These are phyloP conservation scores for Aquilaria agallochum DNA, from an alignment of 441 rosid species.

Conservation along the genomic window DNA sequence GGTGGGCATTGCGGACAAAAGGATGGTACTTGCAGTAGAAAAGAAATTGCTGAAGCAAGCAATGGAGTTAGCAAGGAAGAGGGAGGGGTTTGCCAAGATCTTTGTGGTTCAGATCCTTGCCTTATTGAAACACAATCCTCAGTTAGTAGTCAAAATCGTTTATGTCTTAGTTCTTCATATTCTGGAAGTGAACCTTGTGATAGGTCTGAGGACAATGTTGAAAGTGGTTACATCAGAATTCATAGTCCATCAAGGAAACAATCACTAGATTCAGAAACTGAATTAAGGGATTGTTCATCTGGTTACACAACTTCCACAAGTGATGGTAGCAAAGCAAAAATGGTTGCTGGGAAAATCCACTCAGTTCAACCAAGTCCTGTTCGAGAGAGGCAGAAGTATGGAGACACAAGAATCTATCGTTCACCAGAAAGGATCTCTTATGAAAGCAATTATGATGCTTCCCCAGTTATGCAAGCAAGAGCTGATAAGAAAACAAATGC, in stretches of 20 bases:
- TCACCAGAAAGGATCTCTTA: slow-evolving; percentile 13
- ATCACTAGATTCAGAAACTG: slow-evolving; percentile 18
- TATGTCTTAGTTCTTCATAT: slow-evolving; percentile 36
- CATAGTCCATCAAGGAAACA: slow-evolving; percentile 22
- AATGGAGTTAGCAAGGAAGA: slow-evolving; percentile 23
- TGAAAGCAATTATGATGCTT: slow-evolving; percentile 23
- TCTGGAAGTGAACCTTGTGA: slow-evolving; percentile 36
- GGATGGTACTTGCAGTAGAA: slow-evolving; percentile 20
- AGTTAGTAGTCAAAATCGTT: slow-evolving; percentile 28
- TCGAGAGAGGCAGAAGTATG: slow-evolving; percentile 18
- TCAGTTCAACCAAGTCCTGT: slow-evolving; percentile 20
- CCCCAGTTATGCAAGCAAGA: slow-evolving; percentile 19
- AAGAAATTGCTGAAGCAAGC: slow-evolving; percentile 27
- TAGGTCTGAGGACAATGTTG: slow-evolving; percentile 26
- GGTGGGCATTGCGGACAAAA: slow-evolving; percentile 16
- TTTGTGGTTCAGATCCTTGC: slow-evolving; percentile 25
- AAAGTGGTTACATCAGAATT: slow-evolving; percentile 22
- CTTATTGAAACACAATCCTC: slow-evolving; percentile 34
- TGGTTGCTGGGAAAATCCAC: slow-evolving; percentile 18
- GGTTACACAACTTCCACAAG: slow-evolving; percentile 24
- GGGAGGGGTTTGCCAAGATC: slow-evolving; percentile 24
- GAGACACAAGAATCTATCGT: slow-evolving; percentile 19
- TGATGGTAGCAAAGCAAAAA: slow-evolving; percentile 13
- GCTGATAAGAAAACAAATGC: slow-evolving; percentile 19
- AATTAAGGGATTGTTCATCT: slow-evolving; percentile 20